Evolutionary conservation across 1,139 yeast genomes (phyloP).

Genomic region (Yamadazyma atlantica): DNA sequence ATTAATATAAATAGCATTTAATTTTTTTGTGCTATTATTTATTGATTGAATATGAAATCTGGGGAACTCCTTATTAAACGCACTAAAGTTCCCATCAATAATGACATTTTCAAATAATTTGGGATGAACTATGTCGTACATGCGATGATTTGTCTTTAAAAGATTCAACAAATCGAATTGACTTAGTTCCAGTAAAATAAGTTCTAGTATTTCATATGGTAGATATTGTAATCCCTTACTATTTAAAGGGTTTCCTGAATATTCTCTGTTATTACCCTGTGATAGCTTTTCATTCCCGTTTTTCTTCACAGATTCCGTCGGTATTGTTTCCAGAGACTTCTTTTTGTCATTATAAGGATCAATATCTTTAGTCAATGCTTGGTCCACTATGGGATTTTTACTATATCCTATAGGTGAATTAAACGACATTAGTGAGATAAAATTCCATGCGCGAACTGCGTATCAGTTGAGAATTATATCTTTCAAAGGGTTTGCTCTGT

Average conservation of each 20-base stretch:
- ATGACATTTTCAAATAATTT: slow-evolving; percentile 39
- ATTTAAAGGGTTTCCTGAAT: not conserved
- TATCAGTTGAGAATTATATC: not conserved
- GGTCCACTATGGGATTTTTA: slow-evolving; percentile 15
- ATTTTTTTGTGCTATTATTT: slow-evolving; percentile 12
- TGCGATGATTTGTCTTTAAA: slow-evolving; percentile 27
- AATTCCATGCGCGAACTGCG: not conserved
- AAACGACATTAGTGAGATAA: slow-evolving; percentile 5
- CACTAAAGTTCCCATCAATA: slow-evolving; percentile 37
- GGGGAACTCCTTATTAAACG: slow-evolving; percentile 32
- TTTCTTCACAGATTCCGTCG: too few species aligned
- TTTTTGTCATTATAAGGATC: not conserved
- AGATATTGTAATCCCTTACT: slow-evolving; percentile 12
- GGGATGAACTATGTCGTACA: slow-evolving; percentile 30
- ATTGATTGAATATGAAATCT: not conserved
- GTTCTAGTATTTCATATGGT: slow-evolving; percentile 38
- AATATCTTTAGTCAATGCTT: not conserved
- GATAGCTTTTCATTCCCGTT: too few species aligned
- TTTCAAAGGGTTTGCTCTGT: not conserved
- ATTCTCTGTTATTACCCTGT: too few species aligned
- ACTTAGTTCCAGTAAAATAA: slow-evolving; percentile 32
- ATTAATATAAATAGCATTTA: slow-evolving; percentile 30
- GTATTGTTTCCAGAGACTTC: too few species aligned
- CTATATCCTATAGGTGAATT: slow-evolving; percentile 18
- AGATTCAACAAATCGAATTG: slow-evolving; percentile 44